Evolutionary conservation across 129 eudicot species (phyloP).

Genomic region (Lactuca sativa): DNA sequence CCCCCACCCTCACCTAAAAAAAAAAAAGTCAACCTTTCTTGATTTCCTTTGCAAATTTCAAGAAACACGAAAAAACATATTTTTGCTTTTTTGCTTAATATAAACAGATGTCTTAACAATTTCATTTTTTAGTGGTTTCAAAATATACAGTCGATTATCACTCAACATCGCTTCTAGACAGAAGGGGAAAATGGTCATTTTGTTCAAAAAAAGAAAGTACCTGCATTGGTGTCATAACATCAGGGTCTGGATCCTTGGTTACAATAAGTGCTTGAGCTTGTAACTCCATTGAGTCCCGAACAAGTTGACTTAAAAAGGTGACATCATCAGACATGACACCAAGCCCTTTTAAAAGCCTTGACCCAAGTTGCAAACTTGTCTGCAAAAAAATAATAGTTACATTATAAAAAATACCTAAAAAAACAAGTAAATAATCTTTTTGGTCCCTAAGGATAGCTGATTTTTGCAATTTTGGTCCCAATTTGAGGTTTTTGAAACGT

Average conservation of each 20-base stretch:
- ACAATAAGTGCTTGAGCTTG: conserved; percentile 67
- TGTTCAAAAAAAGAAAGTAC: conserved; percentile 27
- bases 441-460: no score
- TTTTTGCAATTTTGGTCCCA: no score
- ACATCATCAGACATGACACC: conserved; percentile 98
- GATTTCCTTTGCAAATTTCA: neutral
- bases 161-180: no score
- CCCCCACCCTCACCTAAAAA: conserved; percentile 64
- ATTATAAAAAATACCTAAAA: no score
- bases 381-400: conserved; percentile 22
- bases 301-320: conserved; percentile 69
- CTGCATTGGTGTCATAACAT: conserved; percentile 75
- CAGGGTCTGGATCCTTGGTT: conserved; percentile 48
- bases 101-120: no score
- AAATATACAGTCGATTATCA: no score
- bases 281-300: conserved; percentile 86
- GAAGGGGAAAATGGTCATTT: neutral
- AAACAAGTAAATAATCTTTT: no score
- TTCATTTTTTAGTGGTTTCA: no score
- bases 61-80: neutral
- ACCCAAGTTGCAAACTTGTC: conserved; percentile 98
- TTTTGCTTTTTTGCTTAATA: no score
- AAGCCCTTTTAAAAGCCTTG: conserved; percentile 89
- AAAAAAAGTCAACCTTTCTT: neutral
- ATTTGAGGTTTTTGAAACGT: no score